Base-by-base conservation (phyloP, 352 stramenopile genomes). In the Elongisporangium undulatum region DNA sequence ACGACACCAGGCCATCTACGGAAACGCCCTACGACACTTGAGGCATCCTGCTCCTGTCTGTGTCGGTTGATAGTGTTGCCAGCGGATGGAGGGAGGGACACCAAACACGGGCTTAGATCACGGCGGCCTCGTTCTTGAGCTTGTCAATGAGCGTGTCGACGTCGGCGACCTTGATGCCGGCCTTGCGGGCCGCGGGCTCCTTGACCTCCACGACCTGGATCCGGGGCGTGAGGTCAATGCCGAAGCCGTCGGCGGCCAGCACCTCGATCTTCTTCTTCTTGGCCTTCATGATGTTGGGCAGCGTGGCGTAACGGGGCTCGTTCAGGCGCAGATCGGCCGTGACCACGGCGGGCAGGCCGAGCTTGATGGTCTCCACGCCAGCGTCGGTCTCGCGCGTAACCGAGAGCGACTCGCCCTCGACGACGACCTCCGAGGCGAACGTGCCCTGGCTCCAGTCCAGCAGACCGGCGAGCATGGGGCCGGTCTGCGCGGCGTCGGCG, bases 221-320 rank as follows among this genome's bases (percentile, higher is more conserved):
- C 57, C 84, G 83, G 3, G 85, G 84, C 49, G 75, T 64, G 39
- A 94, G 64, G 67, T 94, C 83, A 55, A 94, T 68, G 60, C 77
- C 79, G 23, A 93, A 74, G 62, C 80, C 85, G 59, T 90, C 84
- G 22, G 87, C 86, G 2, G 75, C 66, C 19, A 92, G 58, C 17
- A 82, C 81, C 55, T 94, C 89, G 52, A 97, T 95, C 63, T 90
- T 90, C 72, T 97, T 97, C 74, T 96, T 96, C 82, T 97, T 97
- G 29, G 89, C 89, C 84, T 99, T 99, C 97, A 99, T 99, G 69
- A 99, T 99, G 79, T 99, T 99, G 39, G 97, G 97, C 56, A 99
- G 79, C 56, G 96, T 99, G 17, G 97, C 96, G 78, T 99, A 99
- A 15, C 97, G 94, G 39, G 97, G 97, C 62, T 98, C 96, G 76